These are phyloP conservation scores for Tagetes patula DNA, from an alignment of 129 eudicot species.

Conservation along the genomic window DNA sequence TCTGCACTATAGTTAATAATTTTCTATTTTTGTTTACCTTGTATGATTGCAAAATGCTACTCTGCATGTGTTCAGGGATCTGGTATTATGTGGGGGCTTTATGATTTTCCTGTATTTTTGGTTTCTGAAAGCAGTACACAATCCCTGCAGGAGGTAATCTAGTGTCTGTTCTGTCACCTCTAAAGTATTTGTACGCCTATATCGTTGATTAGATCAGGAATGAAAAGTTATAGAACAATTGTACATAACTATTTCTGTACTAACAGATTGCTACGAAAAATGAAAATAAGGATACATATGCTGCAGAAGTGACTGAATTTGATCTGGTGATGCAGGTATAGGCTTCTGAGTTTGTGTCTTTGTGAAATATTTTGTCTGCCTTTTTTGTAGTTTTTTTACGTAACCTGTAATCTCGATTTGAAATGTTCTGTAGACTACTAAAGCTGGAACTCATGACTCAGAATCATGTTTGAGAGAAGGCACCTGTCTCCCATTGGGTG, in stretches of 20 bases:
- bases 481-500: conserved; percentile 95
- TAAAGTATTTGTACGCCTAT: neutral
- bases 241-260: conserved; percentile 2
- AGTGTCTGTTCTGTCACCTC: neutral
- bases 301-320: conserved; percentile 77
- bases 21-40: conserved; percentile 1
- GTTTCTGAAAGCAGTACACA: conserved; percentile 70
- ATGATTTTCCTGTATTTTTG: conserved; percentile 87
- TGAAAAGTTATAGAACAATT: conserved; percentile 3
- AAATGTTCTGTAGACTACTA: conserved; percentile 68
- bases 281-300: conserved; percentile 53
- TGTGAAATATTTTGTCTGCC: conserved; percentile 23
- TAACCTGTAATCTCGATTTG: conserved; percentile 9
- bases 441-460: conserved; percentile 87
- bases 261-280: conserved; percentile 59
- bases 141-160: conserved; percentile 63
- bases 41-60: neutral
- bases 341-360: conserved; percentile 20
- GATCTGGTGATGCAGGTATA: conserved; percentile 93
- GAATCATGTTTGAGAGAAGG: conserved; percentile 82
- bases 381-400: neutral
- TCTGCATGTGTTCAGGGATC: conserved; percentile 67
- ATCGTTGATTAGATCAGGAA: conserved; percentile 5
- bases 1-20: neutral
- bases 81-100: conserved; percentile 78